Base-by-base conservation (phyloP, 129 eudicot genomes). In the Flaveria brownii region DNA sequence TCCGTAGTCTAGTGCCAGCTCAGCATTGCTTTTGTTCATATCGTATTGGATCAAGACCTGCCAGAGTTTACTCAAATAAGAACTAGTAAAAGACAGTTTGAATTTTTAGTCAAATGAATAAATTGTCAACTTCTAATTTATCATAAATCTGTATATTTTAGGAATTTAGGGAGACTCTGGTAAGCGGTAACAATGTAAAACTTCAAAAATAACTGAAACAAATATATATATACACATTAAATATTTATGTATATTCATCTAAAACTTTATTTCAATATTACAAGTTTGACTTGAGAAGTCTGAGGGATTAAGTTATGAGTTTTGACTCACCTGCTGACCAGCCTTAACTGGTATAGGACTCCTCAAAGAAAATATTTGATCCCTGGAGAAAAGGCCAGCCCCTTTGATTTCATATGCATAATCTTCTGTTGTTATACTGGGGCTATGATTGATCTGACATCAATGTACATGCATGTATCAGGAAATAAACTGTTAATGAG, bases 321-420 rank as follows among this genome's bases (percentile, higher is more conserved):
- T 70, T 80, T 18, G 81, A 70, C 77, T 81, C 70, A 91, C 97
- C 99, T 94, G 99, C 78, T 87, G 92, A 80, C 99, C 97, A 70
- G 99, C 96, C 76, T 91, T 94, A 69, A 94, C 93, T 26, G 93
- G 55, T 59, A 89, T 56, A 16, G 99, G 97, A 75, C 84, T 87
- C 59, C 91, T 85, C 78, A 94, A 75, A 79, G 97, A 89, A 66
- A 94, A 94, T 47, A 94, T 80, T 74, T 78, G 88, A 63, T 94
- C 99, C 88, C 99, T 88, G 39, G 99, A 88, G 92, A 94, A 94
- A 6, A 94, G 91, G 70, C 99, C 99, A 43, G 92, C 99, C 20
- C 99, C 97, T 84, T 75, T 87, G 70, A 94, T 86, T 84, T 94
- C 97, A 47, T 84, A 86, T 15, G 93, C 88, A 79, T 86, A 86